Evolutionary conservation across 139 green algal genomes (phyloP), one percentile per base, ranked within the genome.

Genomic region (Ettlia oleoabundans): DNA sequence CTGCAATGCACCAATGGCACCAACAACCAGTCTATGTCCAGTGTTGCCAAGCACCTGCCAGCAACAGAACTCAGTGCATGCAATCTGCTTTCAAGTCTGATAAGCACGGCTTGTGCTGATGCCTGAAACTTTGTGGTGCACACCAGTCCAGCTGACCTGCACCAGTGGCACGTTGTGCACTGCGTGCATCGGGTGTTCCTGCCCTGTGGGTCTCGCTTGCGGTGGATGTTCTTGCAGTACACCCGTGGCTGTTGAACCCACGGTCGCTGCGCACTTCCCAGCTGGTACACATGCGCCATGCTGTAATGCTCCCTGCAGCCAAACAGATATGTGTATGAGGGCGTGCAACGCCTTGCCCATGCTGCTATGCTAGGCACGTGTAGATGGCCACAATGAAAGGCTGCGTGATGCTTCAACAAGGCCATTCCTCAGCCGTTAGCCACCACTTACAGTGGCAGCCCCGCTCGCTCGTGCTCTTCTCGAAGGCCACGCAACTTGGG

Each of bases 1-100:
- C 91, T 93, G 88, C 91, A 91, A 58, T 37, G 37, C 66, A 73
- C 18, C 66, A 32, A 24, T n/a, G n/a, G n/a, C n/a, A n/a, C n/a
- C n/a, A n/a, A n/a, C n/a, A n/a, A n/a, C n/a, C n/a, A n/a, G n/a
- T n/a, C n/a, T n/a, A n/a, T n/a, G n/a, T n/a, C n/a, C n/a, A n/a
- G n/a, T n/a, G 1, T 30, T 41, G 19, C 41, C 21, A 74, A 2
- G 24, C 26, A 13, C 22, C 3, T 9, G 24, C 61, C 3, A 9
- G 61, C 61, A 67, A n/a, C 38, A 74, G 8, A 28, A 10, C n/a
- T n/a, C n/a, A n/a, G n/a, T n/a, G n/a, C n/a, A n/a, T n/a, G n/a
- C n/a, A n/a, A n/a, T n/a, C n/a, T n/a, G n/a, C n/a, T n/a, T n/a
- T n/a, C n/a, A n/a, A n/a, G n/a, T n/a, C n/a, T n/a, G n/a, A n/a